Conservation (phyloP, 352 stramenopile species). For the Paralagenidium karlingii region DNA sequence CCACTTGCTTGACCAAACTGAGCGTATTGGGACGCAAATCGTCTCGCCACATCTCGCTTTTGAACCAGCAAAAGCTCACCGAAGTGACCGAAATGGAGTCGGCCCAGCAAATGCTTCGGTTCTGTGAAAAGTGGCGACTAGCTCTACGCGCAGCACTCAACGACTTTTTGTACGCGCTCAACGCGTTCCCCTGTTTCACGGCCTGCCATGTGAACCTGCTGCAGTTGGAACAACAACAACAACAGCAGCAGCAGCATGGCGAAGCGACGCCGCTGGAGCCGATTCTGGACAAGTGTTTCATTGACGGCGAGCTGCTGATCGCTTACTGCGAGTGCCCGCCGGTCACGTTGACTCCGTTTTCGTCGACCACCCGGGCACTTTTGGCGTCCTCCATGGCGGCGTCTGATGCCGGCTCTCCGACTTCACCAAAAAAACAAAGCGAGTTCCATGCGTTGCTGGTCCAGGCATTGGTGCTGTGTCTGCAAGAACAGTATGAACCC, state of each 20-base stretch:
- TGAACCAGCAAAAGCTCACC: no score
- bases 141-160: slow-evolving; percentile 32
- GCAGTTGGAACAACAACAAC: slow-evolving; percentile 9
- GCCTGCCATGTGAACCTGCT: slow-evolving; percentile 14
- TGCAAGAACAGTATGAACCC: slow-evolving; percentile 6
- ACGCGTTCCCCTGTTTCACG: slow-evolving; percentile 20
- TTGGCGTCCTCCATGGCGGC: no score
- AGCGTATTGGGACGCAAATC: neutral
- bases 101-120: slow-evolving; percentile 15
- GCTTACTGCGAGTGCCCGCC: slow-evolving; percentile 2
- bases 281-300: neutral
- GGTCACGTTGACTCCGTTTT: slow-evolving; percentile 14
- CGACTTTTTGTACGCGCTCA: slow-evolving; percentile 35
- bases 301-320: neutral
- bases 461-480: slow-evolving; percentile 5
- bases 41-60: slow-evolving; percentile 1
- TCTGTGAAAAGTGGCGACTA: slow-evolving; percentile 29
- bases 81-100: slow-evolving; percentile 17
- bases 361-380: neutral
- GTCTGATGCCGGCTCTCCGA: no score
- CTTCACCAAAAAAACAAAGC: no score
- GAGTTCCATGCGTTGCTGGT: neutral
- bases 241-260: neutral
- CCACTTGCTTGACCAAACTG: slow-evolving; percentile 2
- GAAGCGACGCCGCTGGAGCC: no score